Evolutionary conservation across 192 early-diverging fungal genomes (phyloP).

Genomic region (Chytriomyces confervae): DNA sequence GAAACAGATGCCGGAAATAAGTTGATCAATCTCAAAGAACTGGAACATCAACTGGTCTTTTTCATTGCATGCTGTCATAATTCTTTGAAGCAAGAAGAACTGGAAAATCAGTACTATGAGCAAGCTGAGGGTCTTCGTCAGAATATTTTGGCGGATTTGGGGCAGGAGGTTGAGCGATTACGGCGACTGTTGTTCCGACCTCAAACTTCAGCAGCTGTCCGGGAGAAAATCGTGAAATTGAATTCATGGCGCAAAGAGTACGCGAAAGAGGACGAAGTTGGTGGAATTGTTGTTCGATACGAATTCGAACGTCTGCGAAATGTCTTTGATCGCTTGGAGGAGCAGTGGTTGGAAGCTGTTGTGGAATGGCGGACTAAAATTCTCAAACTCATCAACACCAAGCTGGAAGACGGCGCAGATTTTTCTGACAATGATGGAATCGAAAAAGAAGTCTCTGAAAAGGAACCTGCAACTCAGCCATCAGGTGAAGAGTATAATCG

Average conservation of each 20-base stretch:
- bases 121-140: conserved; percentile 40
- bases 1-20: background rate
- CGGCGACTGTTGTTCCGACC: background rate
- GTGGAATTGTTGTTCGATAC: conserved; percentile 17
- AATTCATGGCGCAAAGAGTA: background rate
- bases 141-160: conserved; percentile 29
- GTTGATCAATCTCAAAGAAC: conserved; percentile 49
- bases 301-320: background rate
- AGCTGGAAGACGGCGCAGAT: conserved; percentile 20
- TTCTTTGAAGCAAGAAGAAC: conserved; percentile 49
- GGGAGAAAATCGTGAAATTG: background rate
- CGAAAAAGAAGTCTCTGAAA: background rate
- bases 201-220: background rate
- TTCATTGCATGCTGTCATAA: conserved; percentile 65
- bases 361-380: conserved; percentile 37
- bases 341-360: conserved; percentile 32
- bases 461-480: background rate
- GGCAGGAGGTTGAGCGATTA: conserved; percentile 6
- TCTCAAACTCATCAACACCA: conserved; percentile 22
- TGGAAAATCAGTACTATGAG: conserved; percentile 53
- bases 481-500: conserved; percentile 45
- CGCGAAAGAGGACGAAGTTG: background rate
- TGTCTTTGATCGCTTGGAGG: conserved; percentile 6
- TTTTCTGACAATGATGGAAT: background rate
- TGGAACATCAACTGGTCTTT: conserved; percentile 65